phyloP scores from a whole-genome alignment of 1,284 basidiomycete genomes.

The Trichosporon inkin region DNA sequence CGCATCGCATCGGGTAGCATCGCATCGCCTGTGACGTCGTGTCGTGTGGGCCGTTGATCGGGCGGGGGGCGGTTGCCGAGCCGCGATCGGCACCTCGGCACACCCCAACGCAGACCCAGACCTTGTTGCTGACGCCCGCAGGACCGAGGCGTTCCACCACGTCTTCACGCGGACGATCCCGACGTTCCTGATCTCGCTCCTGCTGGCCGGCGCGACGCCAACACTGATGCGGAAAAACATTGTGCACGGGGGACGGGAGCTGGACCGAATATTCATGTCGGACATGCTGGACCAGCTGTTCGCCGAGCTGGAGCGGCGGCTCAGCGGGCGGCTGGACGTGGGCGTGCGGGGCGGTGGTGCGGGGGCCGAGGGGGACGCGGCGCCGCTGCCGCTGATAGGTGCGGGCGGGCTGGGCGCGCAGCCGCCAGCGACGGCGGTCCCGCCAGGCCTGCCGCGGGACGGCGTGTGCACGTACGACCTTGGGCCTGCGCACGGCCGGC shows the following conservation, averaged over 20 bases:
- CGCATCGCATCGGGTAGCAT: background rate
- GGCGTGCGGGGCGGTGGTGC: constrained; percentile 21
- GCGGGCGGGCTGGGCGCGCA: constrained; percentile 23
- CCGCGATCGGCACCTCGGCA: background rate
- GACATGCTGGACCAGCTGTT: constrained; percentile 47
- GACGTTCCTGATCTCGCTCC: constrained; percentile 47
- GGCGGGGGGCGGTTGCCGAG: background rate
- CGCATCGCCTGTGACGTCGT: background rate
- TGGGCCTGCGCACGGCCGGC: constrained; percentile 22
- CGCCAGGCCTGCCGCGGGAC: constrained; percentile 20
- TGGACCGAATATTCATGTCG: constrained; percentile 44
- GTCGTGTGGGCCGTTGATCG: background rate
- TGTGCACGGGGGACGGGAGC: constrained; percentile 45
- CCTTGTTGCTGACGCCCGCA: constrained; percentile 16
- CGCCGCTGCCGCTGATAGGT: constrained; percentile 22
- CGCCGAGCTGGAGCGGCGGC: constrained; percentile 42
- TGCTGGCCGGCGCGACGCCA: constrained; percentile 43
- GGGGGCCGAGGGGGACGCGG: constrained; percentile 12
- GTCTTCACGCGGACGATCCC: constrained; percentile 47
- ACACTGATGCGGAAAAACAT: constrained; percentile 45
- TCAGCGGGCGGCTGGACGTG: constrained; percentile 30
- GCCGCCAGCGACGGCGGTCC: constrained; percentile 12
- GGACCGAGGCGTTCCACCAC: constrained; percentile 51
- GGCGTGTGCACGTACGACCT: constrained; percentile 24
- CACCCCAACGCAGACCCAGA: background rate